These are phyloP conservation scores for Aspergillus quadricinctus DNA, from an alignment of 2,329 filamentous ascomycete species.

Conservation along the genomic window DNA sequence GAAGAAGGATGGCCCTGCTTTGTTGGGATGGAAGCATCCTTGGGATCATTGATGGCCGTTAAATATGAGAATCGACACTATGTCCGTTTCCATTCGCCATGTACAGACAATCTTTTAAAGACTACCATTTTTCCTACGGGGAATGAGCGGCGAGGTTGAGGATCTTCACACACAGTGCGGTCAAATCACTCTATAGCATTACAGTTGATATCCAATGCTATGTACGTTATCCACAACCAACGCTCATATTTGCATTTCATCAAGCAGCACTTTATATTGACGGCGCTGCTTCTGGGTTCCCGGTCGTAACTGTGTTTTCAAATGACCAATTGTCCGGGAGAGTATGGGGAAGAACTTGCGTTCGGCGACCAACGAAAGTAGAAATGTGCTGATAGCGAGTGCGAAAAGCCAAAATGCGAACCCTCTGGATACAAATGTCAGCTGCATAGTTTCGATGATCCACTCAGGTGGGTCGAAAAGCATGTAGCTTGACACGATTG, in stretches of 20 bases:
- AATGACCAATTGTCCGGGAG: constrained; percentile 61
- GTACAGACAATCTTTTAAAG: background rate
- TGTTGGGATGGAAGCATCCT: constrained; percentile 92
- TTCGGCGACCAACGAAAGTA: constrained; percentile 67
- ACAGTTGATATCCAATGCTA: background rate
- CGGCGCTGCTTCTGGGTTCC: constrained; percentile 71
- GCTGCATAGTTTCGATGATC: constrained; percentile 73
- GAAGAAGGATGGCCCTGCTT: constrained; percentile 88
- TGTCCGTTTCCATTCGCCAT: constrained; percentile 1
- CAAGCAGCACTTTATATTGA: constrained; percentile 76
- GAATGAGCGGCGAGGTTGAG: background rate
- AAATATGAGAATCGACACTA: background rate
- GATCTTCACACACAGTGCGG: background rate
- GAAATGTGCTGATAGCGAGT: constrained; percentile 66
- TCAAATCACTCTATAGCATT: background rate
- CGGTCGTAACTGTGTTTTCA: constrained; percentile 54
- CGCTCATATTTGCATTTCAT: constrained; percentile 52
- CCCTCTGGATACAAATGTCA: constrained; percentile 68
- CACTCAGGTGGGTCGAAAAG: constrained; percentile 67
- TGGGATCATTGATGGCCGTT: constrained; percentile 72
- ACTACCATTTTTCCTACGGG: background rate
- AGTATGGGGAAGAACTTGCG: constrained; percentile 64
- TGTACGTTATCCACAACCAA: background rate
- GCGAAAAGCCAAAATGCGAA: constrained; percentile 71
- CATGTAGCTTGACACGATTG: constrained; percentile 73